These are phyloP conservation scores for Psilocybe subaeruginosa DNA, from an alignment of 768 basidiomycete species.

Conservation along the genomic window DNA sequence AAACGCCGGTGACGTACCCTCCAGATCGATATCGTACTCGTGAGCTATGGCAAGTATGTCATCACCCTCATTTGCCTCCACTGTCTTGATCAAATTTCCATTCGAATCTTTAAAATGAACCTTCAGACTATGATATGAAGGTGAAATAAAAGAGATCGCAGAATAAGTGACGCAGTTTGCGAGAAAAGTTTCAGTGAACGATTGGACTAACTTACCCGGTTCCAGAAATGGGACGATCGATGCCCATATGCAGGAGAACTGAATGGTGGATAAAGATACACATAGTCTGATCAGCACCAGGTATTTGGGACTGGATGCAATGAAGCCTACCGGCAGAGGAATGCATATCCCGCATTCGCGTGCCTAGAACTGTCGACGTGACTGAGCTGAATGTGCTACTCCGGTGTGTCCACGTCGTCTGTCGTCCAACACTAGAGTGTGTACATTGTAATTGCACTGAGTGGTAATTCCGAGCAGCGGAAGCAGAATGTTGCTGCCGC, in stretches of 20 bases:
- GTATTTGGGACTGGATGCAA: background rate
- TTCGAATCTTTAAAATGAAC: conserved; percentile 90
- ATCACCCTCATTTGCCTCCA: conserved; percentile 94
- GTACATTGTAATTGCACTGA: background rate
- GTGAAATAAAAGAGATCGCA: conserved; percentile 1
- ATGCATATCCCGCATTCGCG: conserved; percentile 19
- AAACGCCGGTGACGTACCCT: conserved; percentile 59
- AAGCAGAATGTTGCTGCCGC: background rate
- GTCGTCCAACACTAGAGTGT: background rate
- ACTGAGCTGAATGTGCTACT: background rate
- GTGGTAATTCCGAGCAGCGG: background rate
- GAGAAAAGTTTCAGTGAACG: background rate
- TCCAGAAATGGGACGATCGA: conserved; percentile 29
- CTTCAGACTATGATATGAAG: conserved; percentile 64
- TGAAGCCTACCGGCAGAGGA: conserved; percentile 23
- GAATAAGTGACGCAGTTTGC: background rate
- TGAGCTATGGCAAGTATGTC: conserved; percentile 90
- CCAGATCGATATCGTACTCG: conserved; percentile 94
- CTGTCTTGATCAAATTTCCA: conserved; percentile 80
- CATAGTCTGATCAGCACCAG: background rate
- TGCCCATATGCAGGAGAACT: conserved; percentile 18
- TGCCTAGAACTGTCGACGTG: background rate
- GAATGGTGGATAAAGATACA: background rate
- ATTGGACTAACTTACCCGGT: conserved; percentile 27
- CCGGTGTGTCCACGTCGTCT: background rate